Evolutionary conservation across 2,329 filamentous ascomycete species (phyloP).

Genomic region (Diaporthe eres): DNA sequence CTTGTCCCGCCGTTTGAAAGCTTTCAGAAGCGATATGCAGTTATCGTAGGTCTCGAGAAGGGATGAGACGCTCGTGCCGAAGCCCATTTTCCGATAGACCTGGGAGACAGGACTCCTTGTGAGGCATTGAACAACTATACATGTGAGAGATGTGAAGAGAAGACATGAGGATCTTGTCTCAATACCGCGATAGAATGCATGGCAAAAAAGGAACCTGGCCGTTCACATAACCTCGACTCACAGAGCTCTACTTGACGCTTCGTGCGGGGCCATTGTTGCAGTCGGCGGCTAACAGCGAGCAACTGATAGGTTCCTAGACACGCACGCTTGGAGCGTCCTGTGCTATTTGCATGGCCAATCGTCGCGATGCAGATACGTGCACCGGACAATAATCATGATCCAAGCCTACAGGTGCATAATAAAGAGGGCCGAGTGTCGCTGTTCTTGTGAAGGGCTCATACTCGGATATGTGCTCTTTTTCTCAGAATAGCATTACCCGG

Average conservation of each 20-base stretch:
- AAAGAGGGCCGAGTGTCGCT: background rate
- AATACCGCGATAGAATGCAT: background rate
- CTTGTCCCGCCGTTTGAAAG: slow-evolving; percentile 46
- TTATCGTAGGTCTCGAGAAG: slow-evolving; percentile 64
- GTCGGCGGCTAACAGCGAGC: slow-evolving; percentile 36
- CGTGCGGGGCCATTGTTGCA: slow-evolving; percentile 39
- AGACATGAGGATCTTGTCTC: background rate
- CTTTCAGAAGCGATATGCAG: slow-evolving; percentile 59
- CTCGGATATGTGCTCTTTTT: background rate
- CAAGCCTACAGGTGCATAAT: background rate
- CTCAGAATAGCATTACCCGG: background rate
- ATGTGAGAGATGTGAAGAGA: background rate
- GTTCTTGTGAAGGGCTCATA: background rate
- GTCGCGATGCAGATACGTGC: background rate
- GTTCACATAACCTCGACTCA: slow-evolving; percentile 1
- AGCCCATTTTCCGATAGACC: slow-evolving; percentile 50
- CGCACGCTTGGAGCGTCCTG: background rate
- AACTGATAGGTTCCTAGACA: slow-evolving; percentile 38
- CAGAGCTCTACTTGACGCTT: slow-evolving; percentile 22
- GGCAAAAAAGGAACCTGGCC: background rate
- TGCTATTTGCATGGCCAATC: slow-evolving; percentile 9
- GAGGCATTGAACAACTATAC: background rate
- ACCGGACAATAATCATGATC: background rate
- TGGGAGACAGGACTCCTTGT: slow-evolving; percentile 24
- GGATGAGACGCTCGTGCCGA: slow-evolving; percentile 59